Evolutionary conservation across 2,329 filamentous ascomycete genomes (phyloP), one percentile per base, ranked within the genome.

Genomic region (Cercospora sesami): DNA sequence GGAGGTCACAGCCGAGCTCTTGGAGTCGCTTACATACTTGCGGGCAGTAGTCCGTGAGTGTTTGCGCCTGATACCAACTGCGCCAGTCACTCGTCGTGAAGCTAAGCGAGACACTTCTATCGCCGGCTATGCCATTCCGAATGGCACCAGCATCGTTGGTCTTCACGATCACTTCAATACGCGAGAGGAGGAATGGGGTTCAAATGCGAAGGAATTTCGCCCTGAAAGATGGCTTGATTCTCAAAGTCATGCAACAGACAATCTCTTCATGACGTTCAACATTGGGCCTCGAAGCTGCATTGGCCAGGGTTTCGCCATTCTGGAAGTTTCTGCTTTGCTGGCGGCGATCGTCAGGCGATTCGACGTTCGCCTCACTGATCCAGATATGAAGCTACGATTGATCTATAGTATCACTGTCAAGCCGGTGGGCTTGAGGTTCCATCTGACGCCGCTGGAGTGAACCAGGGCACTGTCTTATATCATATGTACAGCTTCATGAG

Each of bases 261-360:
- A 60, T 12, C 57, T 60, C 5, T 65, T 62, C 45, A 48, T 58
- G 36, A 61, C 63, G 8, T 68, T 68, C 57, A 59, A 33, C 21
- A 21, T 48, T 23, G 66, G 66, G 12, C 55, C 63, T 16, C 39
- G 66, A 31, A 36, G 18, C 23, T 68, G 66, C 30, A 66, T 68
- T 31, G 66, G 66, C 5, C 36, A 68, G 26, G 55, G 53, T 18
- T 65, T 68, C 28, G 62, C 66, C 4, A 55, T 42, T 12, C 31
- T 57, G 3, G 66, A 68, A 30, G 33, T 58, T 14, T 39, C 33
- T 5, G 65, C 51, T 21, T 26, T 67, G 21, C 23, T 67, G 3
- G 60, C 59, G 12, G 65, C 65, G 9, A 21, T 67, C 23, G 60
- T 63, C 10, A 61, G 65, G 10, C 42, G 51, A 2, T 67, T 63